phyloP scores from a whole-genome alignment of 352 stramenopile genomes.

The Peronospora belbahrii region DNA sequence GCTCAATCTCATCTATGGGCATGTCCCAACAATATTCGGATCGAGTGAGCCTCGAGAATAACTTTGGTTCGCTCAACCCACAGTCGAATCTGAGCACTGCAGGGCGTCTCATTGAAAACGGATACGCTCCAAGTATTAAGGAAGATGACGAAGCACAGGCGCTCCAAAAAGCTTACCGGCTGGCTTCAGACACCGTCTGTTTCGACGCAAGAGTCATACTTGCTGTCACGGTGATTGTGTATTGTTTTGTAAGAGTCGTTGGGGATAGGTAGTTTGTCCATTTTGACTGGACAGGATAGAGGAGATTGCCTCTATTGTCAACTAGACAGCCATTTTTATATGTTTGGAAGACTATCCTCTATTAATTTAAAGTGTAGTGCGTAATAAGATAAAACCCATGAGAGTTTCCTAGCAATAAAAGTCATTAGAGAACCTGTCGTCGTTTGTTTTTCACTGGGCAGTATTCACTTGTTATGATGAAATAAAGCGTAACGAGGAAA shows the following conservation, averaged over 20 bases:
- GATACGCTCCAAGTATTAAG: constrained; percentile 51
- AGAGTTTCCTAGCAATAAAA: no score
- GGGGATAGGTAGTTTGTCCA: constrained; percentile 10
- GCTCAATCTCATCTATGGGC: constrained; percentile 36
- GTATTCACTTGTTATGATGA: no score
- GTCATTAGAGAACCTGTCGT: no score
- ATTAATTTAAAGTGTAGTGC: constrained; percentile 32
- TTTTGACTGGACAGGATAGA: constrained; percentile 29
- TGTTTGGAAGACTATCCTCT: constrained; percentile 12
- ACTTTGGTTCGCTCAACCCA: constrained; percentile 62
- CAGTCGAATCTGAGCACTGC: constrained; percentile 19
- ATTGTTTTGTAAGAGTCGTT: constrained; percentile 1
- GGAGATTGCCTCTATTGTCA: no score
- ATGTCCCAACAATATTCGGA: constrained; percentile 43
- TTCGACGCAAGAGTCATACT: constrained; percentile 51
- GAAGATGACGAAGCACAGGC: constrained; percentile 59
- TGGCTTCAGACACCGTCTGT: constrained; percentile 59
- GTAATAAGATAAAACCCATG: no score
- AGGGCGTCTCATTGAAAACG: constrained; percentile 34
- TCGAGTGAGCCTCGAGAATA: constrained; percentile 68
- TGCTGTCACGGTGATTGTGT: constrained; percentile 26
- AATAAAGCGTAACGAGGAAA: no score
- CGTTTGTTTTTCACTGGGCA: no score
- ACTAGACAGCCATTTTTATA: constrained; percentile 15
- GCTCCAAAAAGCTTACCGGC: constrained; percentile 50